Percentiles rank a stretch among this genome's conserved stretches.
Evolutionary conservation across 768 basidiomycete species (phyloP).

Genomic region (Collybiopsis confluens): DNA sequence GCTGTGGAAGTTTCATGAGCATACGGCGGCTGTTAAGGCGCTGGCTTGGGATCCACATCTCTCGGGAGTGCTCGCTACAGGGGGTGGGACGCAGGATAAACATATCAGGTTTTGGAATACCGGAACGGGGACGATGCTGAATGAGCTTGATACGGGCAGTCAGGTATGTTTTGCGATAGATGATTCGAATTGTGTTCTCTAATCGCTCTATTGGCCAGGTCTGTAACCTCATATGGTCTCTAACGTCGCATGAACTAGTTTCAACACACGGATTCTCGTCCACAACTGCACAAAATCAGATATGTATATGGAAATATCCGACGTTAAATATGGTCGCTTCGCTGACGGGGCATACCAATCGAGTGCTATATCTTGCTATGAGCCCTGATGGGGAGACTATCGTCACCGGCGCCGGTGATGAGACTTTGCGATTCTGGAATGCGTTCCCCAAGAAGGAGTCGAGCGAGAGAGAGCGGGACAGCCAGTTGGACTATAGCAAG

Average conservation of each 20-base stretch:
- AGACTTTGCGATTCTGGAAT: conserved; percentile 97
- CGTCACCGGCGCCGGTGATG: conserved; percentile 96
- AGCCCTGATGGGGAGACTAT: conserved; percentile 97
- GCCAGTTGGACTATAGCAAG: conserved; percentile 45
- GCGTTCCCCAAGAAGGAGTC: conserved; percentile 81
- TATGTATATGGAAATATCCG: conserved; percentile 94
- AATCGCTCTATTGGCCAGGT: conserved; percentile 49
- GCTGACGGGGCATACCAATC: conserved; percentile 89
- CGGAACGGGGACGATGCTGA: conserved; percentile 76
- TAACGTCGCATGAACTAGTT: conserved; percentile 94
- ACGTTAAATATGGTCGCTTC: conserved; percentile 92
- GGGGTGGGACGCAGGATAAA: conserved; percentile 98
- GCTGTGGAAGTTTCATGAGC: conserved; percentile 93
- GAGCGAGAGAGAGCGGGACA: conserved; percentile 34
- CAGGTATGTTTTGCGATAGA: conserved; percentile 55
- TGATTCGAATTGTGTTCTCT: not conserved
- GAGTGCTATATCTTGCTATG: conserved; percentile 96
- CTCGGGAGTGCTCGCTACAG: conserved; percentile 84
- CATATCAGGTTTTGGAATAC: conserved; percentile 99
- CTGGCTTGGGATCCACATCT: conserved; percentile 98
- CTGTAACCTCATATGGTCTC: conserved; percentile 95
- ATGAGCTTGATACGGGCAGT: conserved; percentile 89
- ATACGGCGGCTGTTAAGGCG: conserved; percentile 95
- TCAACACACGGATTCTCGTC: conserved; percentile 97
- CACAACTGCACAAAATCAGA: conserved; percentile 92